Evolutionary conservation across 2,329 filamentous ascomycete genomes (phyloP), one percentile per base, ranked within the genome.

Genomic region (Hypoxylon sp.): DNA sequence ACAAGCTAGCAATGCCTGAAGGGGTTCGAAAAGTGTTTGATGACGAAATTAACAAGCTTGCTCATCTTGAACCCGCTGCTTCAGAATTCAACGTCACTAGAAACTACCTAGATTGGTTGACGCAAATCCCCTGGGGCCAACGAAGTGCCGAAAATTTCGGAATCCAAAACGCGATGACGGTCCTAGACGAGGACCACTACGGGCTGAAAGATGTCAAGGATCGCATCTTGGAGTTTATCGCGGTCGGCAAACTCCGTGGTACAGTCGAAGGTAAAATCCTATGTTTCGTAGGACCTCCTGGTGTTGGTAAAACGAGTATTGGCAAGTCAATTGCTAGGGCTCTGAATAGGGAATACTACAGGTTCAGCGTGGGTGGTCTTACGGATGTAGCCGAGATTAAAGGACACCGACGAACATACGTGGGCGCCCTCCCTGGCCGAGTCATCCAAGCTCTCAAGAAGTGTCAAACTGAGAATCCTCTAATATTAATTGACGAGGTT

Each of bases 381-480:
- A 97, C 94, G 3, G 95, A 99, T 79, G 96, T 99, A 67, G 95
- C 95, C 17, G 95, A 99, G 77, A 98, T 99, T 84, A 99, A 99
- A 82, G 95, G 95, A 52, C 95, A 99, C 77, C 87, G 95, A 72
- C 87, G 95, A 72, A 99, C 95, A 2, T 99, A 99, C 71, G 95
- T 99, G 55, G 95, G 96, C 66, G 95, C 95, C 24, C 82, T 99
- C 34, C 95, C 95, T 3, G 96, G 95, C 52, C 91, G 96, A 62
- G 97, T 99, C 75, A 98, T 99, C 65, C 96, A 99, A 79, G 95
- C 95, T 0, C 82, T 99, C 73, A 99, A 99, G 85, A 99, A 99
- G 79, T 98, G 94, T 76, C 94, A 98, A 80, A 99, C 95, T 0
- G 96, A 99, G 79, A 99, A 99, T 77, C 95, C 95, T 26, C 84